Base-by-base conservation (phyloP, 148 eudicot species). In the Cornus kousa region DNA sequence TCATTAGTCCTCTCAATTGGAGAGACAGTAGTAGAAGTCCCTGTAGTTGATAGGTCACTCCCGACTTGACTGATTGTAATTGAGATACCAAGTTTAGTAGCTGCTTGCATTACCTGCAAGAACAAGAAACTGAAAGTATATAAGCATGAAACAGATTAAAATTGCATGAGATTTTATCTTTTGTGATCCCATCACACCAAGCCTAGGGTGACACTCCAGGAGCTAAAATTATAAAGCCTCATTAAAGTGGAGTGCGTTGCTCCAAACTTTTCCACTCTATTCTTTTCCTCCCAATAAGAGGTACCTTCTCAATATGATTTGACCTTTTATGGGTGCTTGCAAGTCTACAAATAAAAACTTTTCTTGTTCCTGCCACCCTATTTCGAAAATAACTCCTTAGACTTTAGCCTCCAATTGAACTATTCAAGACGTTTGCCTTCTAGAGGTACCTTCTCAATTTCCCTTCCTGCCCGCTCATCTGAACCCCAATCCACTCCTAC, bases 61-160 rank as follows among this genome's bases (percentile, higher is more conserved):
- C 97, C 98, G 33, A 95, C 88, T 77, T 87, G 88, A 74, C 82
- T 89, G 73, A 91, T 79, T 76, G 89, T 88, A 73, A 95, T 75
- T 59, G 93, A 81, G 82, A 91, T 79, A 57, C 94, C 91, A 74
- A 93, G 90, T 79, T 89, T 89, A 68, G 92, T 83, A 85, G 97
- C 93, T 68, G 94, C 87, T 84, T 91, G 83, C 96, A 90, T 93
- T 71, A 93, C 97, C 99, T 95, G 81, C 16, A 67, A 84, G 59
- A 48, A 69, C 28, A 68, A 80, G 74, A 37, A 68, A 28, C 53
- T 13, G 9, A 69, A 16, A 80, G 22, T 40, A 50, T 7, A 2
- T 60, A 68, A 9, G 53, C 46, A 68, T 22, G 22, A 68, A n/a
- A 32, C 22, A 7, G 28, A 72, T 22, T 35, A 35, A 5, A 73